Base-by-base conservation (phyloP, 2,329 filamentous ascomycete species). In the Canariomyces notabilis region DNA sequence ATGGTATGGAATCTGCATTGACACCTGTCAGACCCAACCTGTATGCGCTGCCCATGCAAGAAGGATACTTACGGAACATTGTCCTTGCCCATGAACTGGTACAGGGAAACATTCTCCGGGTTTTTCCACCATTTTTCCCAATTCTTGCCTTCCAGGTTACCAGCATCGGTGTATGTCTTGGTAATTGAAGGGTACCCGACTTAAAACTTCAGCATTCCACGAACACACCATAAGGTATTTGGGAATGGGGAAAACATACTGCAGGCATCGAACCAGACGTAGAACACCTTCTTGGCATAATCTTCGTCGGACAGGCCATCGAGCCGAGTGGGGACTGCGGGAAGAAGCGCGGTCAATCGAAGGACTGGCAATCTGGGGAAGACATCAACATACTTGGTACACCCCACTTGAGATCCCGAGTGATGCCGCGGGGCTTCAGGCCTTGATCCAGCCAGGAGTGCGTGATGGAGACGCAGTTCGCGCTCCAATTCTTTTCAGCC, bases 61-160 rank as follows among this genome's bases (percentile, higher is more conserved):
- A 12, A n/a, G 15, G 9, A 18, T 14, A 49, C 53, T 41, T 36
- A 51, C 49, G 69, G 69, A 15, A 73, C 86, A 56, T 91, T 90
- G 65, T 91, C 87, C 66, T 95, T 96, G 69, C 90, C 90, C 80
- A 95, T 87, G 74, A 96, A 94, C 70, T 96, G 90, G 67, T 93
- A 95, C 11, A 96, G 78, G 61, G 85, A 79, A 38, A 96, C 89
- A 26, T 95, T 76, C 36, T 95, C 84, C 0, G 89, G 88, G 64
- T 94, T 85, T 62, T 85, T 83, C 90, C 90, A 96, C 90, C 90
- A 96, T 61, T 87, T 78, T 71, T 95, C 83, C 90, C 90, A 96
- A 52, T 94, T 76, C 36, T 82, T 77, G 34, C 71, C 68, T 3
- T 61, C 58, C 12, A 64, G 52, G 50, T 74, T 62, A 43, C 66